phyloP scores from a whole-genome alignment of 2,329 filamentous ascomycete genomes.

The Alternaria ventricosa region DNA sequence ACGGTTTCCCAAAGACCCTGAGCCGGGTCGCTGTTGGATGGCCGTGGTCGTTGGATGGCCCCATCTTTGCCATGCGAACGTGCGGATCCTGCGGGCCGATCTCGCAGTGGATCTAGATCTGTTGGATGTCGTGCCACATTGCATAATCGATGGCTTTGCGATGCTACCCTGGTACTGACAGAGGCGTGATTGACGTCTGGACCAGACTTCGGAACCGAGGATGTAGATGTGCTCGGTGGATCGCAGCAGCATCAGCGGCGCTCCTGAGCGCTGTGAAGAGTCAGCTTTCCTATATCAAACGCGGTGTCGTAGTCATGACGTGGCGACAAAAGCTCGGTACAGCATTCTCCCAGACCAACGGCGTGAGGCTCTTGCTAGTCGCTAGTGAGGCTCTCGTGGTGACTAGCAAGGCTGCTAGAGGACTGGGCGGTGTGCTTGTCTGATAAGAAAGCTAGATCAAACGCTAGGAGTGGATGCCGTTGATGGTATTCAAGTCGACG shows the following conservation, averaged over 20 bases:
- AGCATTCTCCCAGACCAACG: background rate
- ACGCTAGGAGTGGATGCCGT: background rate
- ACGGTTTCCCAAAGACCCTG: background rate
- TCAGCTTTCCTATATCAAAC: background rate
- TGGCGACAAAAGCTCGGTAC: background rate
- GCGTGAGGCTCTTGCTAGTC: background rate
- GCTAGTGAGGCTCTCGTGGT: background rate
- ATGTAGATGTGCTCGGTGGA: background rate
- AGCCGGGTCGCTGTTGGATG: background rate
- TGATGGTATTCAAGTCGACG: background rate
- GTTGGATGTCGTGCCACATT: background rate
- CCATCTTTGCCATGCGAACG: constrained; percentile 9
- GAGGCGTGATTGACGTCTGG: background rate
- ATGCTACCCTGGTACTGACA: background rate
- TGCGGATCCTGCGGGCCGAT: constrained; percentile 9
- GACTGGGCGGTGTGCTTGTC: background rate
- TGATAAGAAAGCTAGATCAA: background rate
- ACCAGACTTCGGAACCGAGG: background rate
- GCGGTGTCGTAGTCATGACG: background rate
- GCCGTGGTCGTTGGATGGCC: background rate
- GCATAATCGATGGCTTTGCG: background rate
- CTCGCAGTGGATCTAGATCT: background rate
- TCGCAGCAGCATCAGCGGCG: background rate
- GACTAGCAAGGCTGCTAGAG: background rate
- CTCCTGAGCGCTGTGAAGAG: background rate